A percentile compares a stretch with the other conserved stretches of the same genome.
These are phyloP conservation scores for Candida chauliodis DNA, from an alignment of 805 yeast species.

Conservation along the genomic window DNA sequence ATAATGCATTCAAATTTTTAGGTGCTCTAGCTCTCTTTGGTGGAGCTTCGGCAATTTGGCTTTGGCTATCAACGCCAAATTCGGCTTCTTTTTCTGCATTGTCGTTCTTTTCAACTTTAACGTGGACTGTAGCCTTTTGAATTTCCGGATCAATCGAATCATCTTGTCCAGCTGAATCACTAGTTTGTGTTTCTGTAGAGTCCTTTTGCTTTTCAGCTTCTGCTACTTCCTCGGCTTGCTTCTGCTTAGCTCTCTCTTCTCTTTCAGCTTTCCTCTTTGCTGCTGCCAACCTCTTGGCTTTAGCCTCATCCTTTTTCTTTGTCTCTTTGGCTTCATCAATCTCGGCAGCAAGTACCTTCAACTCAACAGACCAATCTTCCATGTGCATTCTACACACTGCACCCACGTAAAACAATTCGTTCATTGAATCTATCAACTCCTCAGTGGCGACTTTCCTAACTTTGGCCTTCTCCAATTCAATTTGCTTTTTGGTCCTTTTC, in stretches of 20 bases:
- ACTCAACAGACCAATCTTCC: not conserved
- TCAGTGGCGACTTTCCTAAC: constrained; percentile 1
- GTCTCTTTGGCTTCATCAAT: not conserved
- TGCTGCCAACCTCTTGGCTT: not conserved
- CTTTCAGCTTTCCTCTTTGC: not conserved
- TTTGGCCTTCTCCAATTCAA: not conserved
- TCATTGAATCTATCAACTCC: not conserved
- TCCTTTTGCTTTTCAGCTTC: not conserved
- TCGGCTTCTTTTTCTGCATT: not conserved
- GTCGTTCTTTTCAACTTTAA: not conserved
- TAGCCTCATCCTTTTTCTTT: not conserved
- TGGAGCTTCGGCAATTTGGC: not conserved
- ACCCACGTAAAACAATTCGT: not conserved
- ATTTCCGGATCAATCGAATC: not conserved
- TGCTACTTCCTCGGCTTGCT: not conserved
- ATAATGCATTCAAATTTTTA: not conserved
- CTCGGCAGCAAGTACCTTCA: not conserved
- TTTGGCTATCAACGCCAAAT: not conserved
- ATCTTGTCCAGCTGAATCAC: too few species aligned
- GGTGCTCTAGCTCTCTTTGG: not conserved
- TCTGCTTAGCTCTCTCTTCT: not conserved
- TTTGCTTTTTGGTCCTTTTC: not conserved
- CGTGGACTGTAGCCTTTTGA: not conserved
- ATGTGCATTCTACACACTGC: not conserved
- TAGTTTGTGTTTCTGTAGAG: not conserved